These are phyloP conservation scores for Thuidium tamariscinum DNA, from an alignment of 225 moss, liverwort and hornwort genomes.

Conservation along the genomic window DNA sequence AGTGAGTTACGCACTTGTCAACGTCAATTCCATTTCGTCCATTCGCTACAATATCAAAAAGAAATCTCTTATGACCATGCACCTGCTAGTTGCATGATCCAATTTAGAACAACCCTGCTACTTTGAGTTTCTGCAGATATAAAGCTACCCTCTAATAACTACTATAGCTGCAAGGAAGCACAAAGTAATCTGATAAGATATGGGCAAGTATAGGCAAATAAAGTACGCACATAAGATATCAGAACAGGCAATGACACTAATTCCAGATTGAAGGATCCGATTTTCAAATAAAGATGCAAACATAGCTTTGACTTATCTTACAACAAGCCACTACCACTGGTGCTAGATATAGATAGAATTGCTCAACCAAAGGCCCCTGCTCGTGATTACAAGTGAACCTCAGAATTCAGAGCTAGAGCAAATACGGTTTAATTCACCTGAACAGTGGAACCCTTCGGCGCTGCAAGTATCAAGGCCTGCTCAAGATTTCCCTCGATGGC, in stretches of 20 bases:
- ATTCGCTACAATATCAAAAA: conserved; percentile 93
- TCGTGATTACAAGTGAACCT: background rate
- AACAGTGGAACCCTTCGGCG: conserved; percentile 17
- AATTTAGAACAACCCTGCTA: background rate
- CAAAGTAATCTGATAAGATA: background rate
- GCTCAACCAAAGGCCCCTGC: background rate
- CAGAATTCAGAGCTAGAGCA: background rate
- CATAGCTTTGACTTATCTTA: background rate
- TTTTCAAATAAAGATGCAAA: background rate
- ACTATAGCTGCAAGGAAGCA: background rate
- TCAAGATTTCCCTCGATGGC: background rate
- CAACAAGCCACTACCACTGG: background rate
- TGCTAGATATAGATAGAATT: background rate
- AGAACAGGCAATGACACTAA: background rate
- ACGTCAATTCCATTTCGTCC: conserved; percentile 95
- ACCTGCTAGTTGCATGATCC: conserved; percentile 30
- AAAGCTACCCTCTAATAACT: background rate
- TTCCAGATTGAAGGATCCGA: background rate
- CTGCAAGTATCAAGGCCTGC: conserved; percentile 81
- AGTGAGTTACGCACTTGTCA: conserved; percentile 61
- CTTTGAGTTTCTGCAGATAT: background rate
- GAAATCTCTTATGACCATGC: conserved; percentile 58
- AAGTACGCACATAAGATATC: background rate
- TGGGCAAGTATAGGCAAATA: background rate
- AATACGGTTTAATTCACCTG: conserved; percentile 12